Evolutionary conservation across 805 yeast genomes (phyloP), one percentile per base, ranked within the genome.

Genomic region (Candida montana): DNA sequence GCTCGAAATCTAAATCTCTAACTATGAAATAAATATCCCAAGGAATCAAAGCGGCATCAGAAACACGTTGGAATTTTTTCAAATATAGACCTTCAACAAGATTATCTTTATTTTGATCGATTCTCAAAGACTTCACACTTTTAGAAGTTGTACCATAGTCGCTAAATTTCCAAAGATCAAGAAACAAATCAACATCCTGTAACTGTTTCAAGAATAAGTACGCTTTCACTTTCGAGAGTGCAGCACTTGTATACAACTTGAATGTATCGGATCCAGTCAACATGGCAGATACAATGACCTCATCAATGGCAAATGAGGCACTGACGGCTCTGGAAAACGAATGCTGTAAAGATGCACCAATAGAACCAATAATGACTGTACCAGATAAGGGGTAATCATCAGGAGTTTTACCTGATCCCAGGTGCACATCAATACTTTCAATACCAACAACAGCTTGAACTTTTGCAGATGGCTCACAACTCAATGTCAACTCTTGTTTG

Each of bases 381-480:
- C 74, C 58, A 2, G 74, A 60, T 10, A 79, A 44, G 3, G 72
- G 67, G 23, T 68, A 67, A 4, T 69, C 49, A 11, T 60, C 52
- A 36, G 65, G 63, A n/a, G 58, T 53, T 8, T 66, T 67, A 34
- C 75, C 73, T 1, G 86, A 68, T 32, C 74, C 74, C 8, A 83
- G 48, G 37, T 77, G 75, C 28, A 87, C 50, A 18, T 71, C 74
- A n/a, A 87, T 74, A 0, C 83, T 81, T 17, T 79, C 83, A 18
- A 82, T 72, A 7, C 88, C 83, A 13, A 88, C 81, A 28, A 83
- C 76, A 0, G 97, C 95, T 30, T 88, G 89, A 2, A 93, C 93
- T 56, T 86, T 88, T 0, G 98, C 98, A 15, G 81, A 81, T 1
- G 99, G 99, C 46, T 86, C 91, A 70, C 99, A 93, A 50, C 95